Percentiles rank a stretch among this genome's conserved stretches.
Evolutionary conservation across 2,329 filamentous ascomycete species (phyloP).

Genomic region (Chaetomiaceae sp.): DNA sequence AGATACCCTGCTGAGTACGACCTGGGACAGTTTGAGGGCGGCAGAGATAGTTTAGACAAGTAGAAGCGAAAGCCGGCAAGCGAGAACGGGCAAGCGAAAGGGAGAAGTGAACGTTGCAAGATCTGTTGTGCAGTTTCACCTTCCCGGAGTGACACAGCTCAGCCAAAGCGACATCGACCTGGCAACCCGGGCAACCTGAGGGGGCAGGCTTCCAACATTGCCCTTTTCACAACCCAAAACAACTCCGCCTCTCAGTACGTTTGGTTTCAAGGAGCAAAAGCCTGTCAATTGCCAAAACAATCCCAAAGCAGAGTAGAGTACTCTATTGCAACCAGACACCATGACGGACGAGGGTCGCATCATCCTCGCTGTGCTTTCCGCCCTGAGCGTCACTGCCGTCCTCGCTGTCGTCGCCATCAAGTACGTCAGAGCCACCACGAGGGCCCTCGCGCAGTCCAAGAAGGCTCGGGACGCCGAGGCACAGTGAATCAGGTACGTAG

Average conservation of each 20-base stretch:
- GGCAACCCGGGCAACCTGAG: neutral
- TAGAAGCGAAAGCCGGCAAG: conserved; percentile 16
- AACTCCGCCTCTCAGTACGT: neutral
- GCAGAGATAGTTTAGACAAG: conserved; percentile 26
- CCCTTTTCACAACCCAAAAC: neutral
- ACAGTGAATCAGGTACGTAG: neutral
- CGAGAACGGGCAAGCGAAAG: too few species aligned
- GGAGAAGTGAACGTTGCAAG: too few species aligned
- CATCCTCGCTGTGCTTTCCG: conserved; percentile 8
- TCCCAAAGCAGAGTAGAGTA: too few species aligned
- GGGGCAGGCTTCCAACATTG: neutral
- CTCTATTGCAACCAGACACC: too few species aligned
- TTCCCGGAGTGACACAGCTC: too few species aligned
- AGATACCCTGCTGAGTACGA: conserved; percentile 93
- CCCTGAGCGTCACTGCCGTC: conserved; percentile 1
- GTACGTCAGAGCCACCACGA: neutral
- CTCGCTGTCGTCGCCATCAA: conserved; percentile 4
- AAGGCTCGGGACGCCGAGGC: neutral
- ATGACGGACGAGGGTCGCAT: conserved; percentile 4
- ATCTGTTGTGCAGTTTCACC: too few species aligned
- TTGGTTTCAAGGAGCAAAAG: neutral
- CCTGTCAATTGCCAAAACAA: neutral
- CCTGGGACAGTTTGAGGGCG: conserved; percentile 30
- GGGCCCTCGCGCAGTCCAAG: neutral
- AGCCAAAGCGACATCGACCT: too few species aligned